These are phyloP conservation scores for Exophiala phaeomuriformis DNA, from an alignment of 2,329 filamentous ascomycete genomes.

Conservation along the genomic window DNA sequence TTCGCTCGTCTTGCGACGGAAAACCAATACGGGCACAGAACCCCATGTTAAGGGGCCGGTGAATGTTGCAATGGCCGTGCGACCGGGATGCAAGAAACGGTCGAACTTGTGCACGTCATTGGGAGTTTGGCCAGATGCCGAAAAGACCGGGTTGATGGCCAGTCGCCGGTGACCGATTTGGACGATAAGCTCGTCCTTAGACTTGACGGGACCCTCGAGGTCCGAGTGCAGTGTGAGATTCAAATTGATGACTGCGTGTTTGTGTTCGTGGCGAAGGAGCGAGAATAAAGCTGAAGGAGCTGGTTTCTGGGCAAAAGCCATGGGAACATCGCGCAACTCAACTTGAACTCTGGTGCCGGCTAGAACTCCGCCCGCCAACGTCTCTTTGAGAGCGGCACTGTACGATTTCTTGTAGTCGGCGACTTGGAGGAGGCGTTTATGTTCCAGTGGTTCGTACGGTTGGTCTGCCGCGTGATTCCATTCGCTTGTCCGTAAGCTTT, in stretches of 20 bases:
- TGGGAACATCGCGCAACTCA: constrained; percentile 57
- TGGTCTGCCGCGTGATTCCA: constrained; percentile 88
- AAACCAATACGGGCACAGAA: constrained; percentile 80
- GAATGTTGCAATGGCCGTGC: constrained; percentile 81
- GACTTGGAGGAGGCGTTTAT: constrained; percentile 76
- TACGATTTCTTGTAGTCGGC: constrained; percentile 83
- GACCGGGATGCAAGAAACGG: constrained; percentile 82
- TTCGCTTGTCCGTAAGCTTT: constrained; percentile 76
- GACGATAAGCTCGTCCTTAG: constrained; percentile 85
- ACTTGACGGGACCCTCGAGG: constrained; percentile 67
- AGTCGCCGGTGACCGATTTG: constrained; percentile 86
- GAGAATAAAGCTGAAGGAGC: constrained; percentile 72
- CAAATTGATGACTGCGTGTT: constrained; percentile 82
- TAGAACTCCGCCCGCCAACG: constrained; percentile 77
- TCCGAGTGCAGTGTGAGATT: constrained; percentile 79
- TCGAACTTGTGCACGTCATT: constrained; percentile 98
- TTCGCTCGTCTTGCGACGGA: constrained; percentile 45
- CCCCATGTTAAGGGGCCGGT: constrained; percentile 91
- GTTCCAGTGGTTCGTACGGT: constrained; percentile 81
- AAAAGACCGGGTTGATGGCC: constrained; percentile 84
- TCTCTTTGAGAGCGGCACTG: constrained; percentile 69
- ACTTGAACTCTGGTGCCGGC: constrained; percentile 78
- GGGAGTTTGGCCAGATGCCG: constrained; percentile 76
- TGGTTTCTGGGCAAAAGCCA: constrained; percentile 46
- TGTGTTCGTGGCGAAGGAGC: constrained; percentile 88